A percentile compares a stretch with the other conserved stretches of the same genome.
Evolutionary conservation across 108 stramenopile genomes (phyloP).

Genomic region (Fragilaria crotonensis): DNA sequence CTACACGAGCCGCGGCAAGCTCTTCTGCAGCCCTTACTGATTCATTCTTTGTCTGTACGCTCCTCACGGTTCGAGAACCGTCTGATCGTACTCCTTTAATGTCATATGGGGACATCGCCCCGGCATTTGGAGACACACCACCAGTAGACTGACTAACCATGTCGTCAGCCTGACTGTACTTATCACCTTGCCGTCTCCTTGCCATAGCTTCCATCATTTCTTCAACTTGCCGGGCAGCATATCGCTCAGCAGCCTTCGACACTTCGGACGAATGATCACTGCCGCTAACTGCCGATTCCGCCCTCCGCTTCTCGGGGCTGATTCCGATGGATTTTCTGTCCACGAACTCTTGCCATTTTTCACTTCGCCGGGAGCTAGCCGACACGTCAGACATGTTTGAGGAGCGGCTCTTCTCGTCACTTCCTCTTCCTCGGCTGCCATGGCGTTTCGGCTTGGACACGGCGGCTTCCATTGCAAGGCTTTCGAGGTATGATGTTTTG

Average conservation of each 20-base stretch:
- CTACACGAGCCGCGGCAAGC: conserved; percentile 57
- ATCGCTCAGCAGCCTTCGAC: conserved; percentile 46
- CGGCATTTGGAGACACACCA: not conserved
- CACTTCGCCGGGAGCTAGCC: conserved; percentile 5
- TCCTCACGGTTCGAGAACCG: not conserved
- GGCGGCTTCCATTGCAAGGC: conserved; percentile 58
- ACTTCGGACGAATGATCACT: conserved; percentile 15
- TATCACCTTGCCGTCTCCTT: not conserved
- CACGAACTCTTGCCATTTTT: conserved; percentile 23
- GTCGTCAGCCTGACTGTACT: not conserved
- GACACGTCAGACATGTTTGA: conserved; percentile 7
- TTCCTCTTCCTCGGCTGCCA: conserved; percentile 20
- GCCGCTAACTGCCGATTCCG: conserved; percentile 7
- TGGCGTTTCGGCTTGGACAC: conserved; percentile 28
- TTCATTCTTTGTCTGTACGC: not conserved
- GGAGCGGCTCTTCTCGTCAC: conserved; percentile 13
- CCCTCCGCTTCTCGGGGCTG: conserved; percentile 12
- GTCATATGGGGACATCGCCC: not conserved
- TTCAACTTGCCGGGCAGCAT: conserved; percentile 53
- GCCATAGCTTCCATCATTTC: conserved; percentile 61
- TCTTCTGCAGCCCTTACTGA: conserved; percentile 33
- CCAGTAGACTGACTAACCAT: not conserved
- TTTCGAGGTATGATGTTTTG: conserved; percentile 65
- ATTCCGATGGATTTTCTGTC: conserved; percentile 23
- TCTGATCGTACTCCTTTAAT: conserved; percentile 1